Evolutionary conservation across 2,329 filamentous ascomycete species (phyloP).

Genomic region (Claviceps capensis): DNA sequence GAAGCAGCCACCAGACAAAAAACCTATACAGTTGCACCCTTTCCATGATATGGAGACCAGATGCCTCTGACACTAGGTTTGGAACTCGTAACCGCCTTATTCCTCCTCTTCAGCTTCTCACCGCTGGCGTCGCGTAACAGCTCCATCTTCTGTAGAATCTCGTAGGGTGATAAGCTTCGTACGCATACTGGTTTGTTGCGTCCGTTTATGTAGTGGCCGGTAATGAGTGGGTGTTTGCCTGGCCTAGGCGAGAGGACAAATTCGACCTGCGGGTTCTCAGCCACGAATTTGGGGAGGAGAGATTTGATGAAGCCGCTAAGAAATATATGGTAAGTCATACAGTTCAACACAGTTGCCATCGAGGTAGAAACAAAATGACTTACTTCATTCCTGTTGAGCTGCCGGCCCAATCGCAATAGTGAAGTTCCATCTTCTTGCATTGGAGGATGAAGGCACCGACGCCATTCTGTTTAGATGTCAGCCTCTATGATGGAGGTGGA

Average conservation of each 20-base stretch:
- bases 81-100: constrained; percentile 50
- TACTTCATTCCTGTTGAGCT: constrained; percentile 94
- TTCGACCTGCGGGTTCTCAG: constrained; percentile 74
- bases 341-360: background rate
- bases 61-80: constrained; percentile 55
- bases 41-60: constrained; percentile 58
- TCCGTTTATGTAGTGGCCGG: constrained; percentile 88
- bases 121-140: constrained; percentile 61
- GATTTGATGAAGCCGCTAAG: constrained; percentile 67
- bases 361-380: background rate
- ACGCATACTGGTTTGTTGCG: constrained; percentile 77
- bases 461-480: constrained; percentile 56
- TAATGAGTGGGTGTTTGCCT: constrained; percentile 77
- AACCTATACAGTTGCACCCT: constrained; percentile 37
- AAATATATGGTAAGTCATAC: background rate
- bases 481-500: constrained; percentile 1
- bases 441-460: constrained; percentile 92
- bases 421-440: constrained; percentile 89
- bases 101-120: constrained; percentile 52
- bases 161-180: constrained; percentile 65
- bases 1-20: background rate
- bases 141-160: constrained; percentile 69
- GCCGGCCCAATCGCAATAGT: constrained; percentile 94
- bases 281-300: constrained; percentile 63
- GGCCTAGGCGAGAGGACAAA: constrained; percentile 84